These are phyloP conservation scores for Ustilago curta DNA, from an alignment of 1,284 basidiomycete genomes.

Conservation along the genomic window DNA sequence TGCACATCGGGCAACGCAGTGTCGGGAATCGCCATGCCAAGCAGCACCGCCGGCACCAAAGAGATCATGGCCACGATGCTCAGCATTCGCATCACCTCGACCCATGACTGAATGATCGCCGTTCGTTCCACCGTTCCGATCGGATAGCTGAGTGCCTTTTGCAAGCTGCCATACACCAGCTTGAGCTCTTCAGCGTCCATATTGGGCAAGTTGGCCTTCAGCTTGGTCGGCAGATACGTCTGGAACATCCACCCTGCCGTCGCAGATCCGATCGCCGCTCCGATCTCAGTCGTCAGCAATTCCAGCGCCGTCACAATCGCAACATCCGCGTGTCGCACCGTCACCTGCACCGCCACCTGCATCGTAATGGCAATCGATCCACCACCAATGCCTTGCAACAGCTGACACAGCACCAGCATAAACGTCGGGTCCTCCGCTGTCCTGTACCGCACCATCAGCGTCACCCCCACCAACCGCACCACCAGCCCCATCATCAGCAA, in stretches of 20 bases:
- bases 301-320: conserved; percentile 85
- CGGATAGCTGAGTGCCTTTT: conserved; percentile 67
- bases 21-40: conserved; percentile 61
- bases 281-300: conserved; percentile 82
- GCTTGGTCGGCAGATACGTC: conserved; percentile 75
- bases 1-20: conserved; percentile 49
- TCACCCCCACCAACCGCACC: conserved; percentile 78
- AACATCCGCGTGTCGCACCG: conserved; percentile 80
- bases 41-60: conserved; percentile 60
- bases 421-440: conserved; percentile 75
- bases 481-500: conserved; percentile 77
- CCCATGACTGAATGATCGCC: conserved; percentile 68
- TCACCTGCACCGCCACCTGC: conserved; percentile 82
- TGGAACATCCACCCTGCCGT: conserved; percentile 75
- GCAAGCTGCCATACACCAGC: conserved; percentile 63
- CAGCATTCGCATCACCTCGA: conserved; percentile 62
- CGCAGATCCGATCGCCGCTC: conserved; percentile 79
- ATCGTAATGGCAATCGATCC: conserved; percentile 79
- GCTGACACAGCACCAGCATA: conserved; percentile 72
- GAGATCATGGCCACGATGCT: conserved; percentile 61
- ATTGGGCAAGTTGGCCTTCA: conserved; percentile 73
- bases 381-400: conserved; percentile 82
- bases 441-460: conserved; percentile 72
- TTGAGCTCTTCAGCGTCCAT: conserved; percentile 63
- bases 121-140: conserved; percentile 58